A percentile compares a stretch with the other conserved stretches of the same genome.
phyloP scores from a whole-genome alignment of 2,329 filamentous ascomycete genomes.

The Pseudogymnoascus sp. region DNA sequence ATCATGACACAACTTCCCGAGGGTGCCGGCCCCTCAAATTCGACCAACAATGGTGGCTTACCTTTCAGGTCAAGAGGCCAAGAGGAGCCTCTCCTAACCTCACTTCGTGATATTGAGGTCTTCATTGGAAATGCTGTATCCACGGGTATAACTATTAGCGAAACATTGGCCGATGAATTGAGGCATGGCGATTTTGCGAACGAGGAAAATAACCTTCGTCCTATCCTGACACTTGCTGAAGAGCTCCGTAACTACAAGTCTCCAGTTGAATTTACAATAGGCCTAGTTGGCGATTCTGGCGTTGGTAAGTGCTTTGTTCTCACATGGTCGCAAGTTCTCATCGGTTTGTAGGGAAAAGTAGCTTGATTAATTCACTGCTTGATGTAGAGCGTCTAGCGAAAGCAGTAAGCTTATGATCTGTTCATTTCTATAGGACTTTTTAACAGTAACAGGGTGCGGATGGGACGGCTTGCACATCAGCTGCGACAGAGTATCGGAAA shows the following conservation, averaged over 20 bases:
- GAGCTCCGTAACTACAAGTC: conserved; percentile 15
- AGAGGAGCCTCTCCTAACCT: background rate
- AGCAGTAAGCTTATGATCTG: conserved; percentile 11
- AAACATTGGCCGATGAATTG: conserved; percentile 9
- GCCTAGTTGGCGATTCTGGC: conserved; percentile 16
- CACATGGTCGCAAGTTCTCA: background rate
- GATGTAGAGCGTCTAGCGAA: conserved; percentile 12
- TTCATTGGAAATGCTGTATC: conserved; percentile 8
- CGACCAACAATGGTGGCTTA: background rate
- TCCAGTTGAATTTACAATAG: conserved; percentile 15
- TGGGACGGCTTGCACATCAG: conserved; percentile 13
- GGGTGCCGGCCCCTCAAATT: background rate
- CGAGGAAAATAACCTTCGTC: conserved; percentile 12
- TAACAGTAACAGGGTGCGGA: conserved; percentile 10
- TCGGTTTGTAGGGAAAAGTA: conserved; percentile 14
- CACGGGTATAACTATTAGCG: conserved; percentile 12
- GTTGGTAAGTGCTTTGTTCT: conserved; percentile 12
- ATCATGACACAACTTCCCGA: conserved; percentile 3
- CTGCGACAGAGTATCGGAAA: conserved; percentile 14
- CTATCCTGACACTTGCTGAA: conserved; percentile 13
- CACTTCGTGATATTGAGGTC: background rate
- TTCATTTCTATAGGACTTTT: background rate
- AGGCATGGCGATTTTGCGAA: conserved; percentile 12
- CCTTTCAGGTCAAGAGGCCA: background rate
- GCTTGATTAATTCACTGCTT: conserved; percentile 16